Evolutionary conservation across 176 grass and related monocot genomes (phyloP).

Genomic region (Oryza australiensis): DNA sequence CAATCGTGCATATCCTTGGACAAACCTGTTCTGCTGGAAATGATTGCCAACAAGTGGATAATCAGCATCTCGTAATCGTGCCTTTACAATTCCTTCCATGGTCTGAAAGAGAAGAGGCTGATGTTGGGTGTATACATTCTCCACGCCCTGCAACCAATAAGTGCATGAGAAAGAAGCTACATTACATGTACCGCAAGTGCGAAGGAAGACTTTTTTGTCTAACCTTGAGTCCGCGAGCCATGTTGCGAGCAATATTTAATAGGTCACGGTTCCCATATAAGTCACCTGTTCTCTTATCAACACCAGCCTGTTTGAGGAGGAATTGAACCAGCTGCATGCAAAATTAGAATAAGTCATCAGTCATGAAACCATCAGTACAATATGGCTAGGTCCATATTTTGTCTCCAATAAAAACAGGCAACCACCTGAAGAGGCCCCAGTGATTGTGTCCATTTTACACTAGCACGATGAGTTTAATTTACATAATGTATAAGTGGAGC

Average conservation of each 20-base stretch:
- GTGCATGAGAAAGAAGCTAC: slow-evolving; percentile 17
- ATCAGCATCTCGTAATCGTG: slow-evolving; percentile 82
- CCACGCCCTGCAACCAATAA: slow-evolving; percentile 73
- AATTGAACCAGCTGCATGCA: slow-evolving; percentile 93
- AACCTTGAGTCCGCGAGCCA: slow-evolving; percentile 98
- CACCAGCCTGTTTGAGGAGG: slow-evolving; percentile 90
- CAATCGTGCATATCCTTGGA: background rate
- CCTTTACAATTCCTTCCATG: slow-evolving; percentile 95
- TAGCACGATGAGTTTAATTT: slow-evolving; percentile 15
- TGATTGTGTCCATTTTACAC: slow-evolving; percentile 3
- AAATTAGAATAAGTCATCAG: slow-evolving; percentile 29
- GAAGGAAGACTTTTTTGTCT: slow-evolving; percentile 30
- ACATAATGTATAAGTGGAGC: background rate
- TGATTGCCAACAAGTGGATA: slow-evolving; percentile 96
- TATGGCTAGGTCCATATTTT: background rate
- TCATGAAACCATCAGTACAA: background rate
- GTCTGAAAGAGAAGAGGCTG: slow-evolving; percentile 95
- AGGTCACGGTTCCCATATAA: slow-evolving; percentile 92
- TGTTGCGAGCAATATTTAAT: slow-evolving; percentile 98
- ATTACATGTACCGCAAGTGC: slow-evolving; percentile 24
- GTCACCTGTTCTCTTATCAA: slow-evolving; percentile 94
- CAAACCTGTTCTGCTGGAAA: slow-evolving; percentile 94
- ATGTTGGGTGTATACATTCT: slow-evolving; percentile 98
- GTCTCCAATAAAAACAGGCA: background rate
- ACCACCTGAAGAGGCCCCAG: background rate